phyloP scores from a whole-genome alignment of 306 rosid species.

The Carpinus viminea region DNA sequence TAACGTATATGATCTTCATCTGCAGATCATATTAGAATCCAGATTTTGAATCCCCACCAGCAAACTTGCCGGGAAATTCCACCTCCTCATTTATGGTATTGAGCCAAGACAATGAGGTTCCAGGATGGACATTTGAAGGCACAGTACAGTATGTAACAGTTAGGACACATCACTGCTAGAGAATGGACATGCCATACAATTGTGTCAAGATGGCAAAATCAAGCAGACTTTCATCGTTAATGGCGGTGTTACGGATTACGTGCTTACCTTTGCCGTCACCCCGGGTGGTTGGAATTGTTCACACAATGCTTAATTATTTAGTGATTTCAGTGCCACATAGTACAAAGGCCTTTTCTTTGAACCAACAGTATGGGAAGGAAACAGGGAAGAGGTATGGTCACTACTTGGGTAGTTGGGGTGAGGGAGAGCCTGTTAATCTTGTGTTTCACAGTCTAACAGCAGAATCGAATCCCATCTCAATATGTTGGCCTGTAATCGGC shows the following conservation, averaged over 20 bases:
- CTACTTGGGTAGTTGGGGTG: constrained; percentile 43
- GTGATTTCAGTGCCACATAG: constrained; percentile 35
- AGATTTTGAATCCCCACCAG: constrained; percentile 39
- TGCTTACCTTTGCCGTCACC: constrained; percentile 31
- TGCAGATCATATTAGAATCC: constrained; percentile 38
- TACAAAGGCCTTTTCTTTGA: constrained; percentile 15
- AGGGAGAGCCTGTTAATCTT: constrained; percentile 27
- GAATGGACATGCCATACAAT: constrained; percentile 32
- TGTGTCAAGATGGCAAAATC: constrained; percentile 35
- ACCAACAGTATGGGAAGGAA: constrained; percentile 28
- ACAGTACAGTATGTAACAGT: constrained; percentile 28
- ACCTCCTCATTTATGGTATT: constrained; percentile 8
- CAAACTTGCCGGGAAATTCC: constrained; percentile 22
- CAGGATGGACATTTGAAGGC: constrained; percentile 41
- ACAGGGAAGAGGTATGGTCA: constrained; percentile 34
- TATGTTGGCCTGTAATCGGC: constrained; percentile 39
- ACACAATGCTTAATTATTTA: constrained; percentile 12
- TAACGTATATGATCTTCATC: neutral
- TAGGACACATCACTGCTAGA: constrained; percentile 25
- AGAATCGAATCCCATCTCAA: constrained; percentile 29
- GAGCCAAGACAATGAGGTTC: constrained; percentile 30
- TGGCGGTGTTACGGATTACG: neutral
- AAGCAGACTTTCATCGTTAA: constrained; percentile 37
- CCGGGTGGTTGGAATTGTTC: constrained; percentile 28
- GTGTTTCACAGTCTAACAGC: constrained; percentile 25